A percentile compares a stretch with the other conserved stretches of the same genome.
Conservation (phyloP, 495 filamentous ascomycete species). For the Penicillium steckii region DNA sequence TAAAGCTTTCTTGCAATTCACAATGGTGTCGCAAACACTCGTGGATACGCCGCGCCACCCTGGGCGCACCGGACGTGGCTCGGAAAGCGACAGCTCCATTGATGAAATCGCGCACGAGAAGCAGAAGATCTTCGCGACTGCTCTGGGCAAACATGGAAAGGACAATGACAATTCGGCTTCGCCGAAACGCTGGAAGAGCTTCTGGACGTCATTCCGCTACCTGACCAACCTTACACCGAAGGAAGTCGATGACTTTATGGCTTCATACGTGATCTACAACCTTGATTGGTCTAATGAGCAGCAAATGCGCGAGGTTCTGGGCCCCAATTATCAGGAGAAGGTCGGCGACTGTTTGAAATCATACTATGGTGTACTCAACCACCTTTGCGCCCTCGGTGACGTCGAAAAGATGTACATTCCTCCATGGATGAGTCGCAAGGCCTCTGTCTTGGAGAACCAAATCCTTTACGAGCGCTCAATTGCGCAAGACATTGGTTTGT, state of each 20-base stretch:
- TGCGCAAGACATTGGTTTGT: constrained; percentile 50
- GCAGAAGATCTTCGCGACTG: constrained; percentile 27
- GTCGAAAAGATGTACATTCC: constrained; percentile 72
- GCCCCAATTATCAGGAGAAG: constrained; percentile 55
- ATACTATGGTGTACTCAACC: constrained; percentile 64
- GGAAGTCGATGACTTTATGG: constrained; percentile 65
- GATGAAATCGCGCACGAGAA: constrained; percentile 41
- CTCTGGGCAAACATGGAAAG: constrained; percentile 22
- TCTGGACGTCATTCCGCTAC: constrained; percentile 56
- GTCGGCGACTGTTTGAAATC: constrained; percentile 59
- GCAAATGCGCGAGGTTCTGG: constrained; percentile 56
- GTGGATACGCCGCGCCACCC: constrained; percentile 21
- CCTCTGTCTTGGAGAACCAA: constrained; percentile 51
- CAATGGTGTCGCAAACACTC: constrained; percentile 25
- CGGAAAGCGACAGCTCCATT: constrained; percentile 40
- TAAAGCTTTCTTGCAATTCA: background rate
- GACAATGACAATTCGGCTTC: constrained; percentile 48
- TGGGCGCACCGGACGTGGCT: constrained; percentile 31
- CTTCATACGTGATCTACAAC: constrained; percentile 65
- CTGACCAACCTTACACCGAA: constrained; percentile 55
- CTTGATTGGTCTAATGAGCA: constrained; percentile 61
- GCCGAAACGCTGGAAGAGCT: constrained; percentile 53
- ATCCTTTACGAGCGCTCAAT: constrained; percentile 61
- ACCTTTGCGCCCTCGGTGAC: constrained; percentile 63
- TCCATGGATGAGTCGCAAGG: constrained; percentile 58